phyloP scores from a whole-genome alignment of 1,284 basidiomycete species.

The Dichomitus squalens region DNA sequence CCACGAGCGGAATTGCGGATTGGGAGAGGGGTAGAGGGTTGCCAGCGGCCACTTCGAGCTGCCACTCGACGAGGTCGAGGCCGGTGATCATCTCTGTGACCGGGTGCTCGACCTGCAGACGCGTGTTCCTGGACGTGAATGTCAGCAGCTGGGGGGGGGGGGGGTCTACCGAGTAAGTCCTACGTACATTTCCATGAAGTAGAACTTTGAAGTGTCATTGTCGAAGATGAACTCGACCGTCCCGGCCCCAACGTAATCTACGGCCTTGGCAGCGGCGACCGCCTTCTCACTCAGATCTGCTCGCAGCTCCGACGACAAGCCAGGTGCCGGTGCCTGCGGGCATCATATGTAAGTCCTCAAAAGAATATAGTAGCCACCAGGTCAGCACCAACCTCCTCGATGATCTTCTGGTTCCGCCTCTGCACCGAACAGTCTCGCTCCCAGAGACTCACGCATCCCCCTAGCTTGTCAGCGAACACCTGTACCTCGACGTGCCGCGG shows the following conservation, averaged over 20 bases:
- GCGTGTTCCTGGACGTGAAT: conserved; percentile 71
- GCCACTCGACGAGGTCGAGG: conserved; percentile 93
- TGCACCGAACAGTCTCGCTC: conserved; percentile 96
- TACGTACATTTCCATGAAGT: conserved; percentile 91
- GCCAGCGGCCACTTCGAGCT: conserved; percentile 88
- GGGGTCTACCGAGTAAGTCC: not conserved
- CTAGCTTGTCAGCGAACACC: conserved; percentile 81
- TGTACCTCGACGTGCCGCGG: conserved; percentile 91
- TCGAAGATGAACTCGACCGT: conserved; percentile 96
- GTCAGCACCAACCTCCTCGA: conserved; percentile 68
- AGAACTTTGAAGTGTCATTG: conserved; percentile 83
- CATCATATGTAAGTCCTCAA: not conserved
- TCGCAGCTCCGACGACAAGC: conserved; percentile 74
- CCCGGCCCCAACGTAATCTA: conserved; percentile 88
- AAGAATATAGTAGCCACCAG: not conserved
- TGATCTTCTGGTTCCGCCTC: conserved; percentile 93
- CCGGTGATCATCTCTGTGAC: conserved; percentile 96
- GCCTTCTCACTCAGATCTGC: conserved; percentile 86
- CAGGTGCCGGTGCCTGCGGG: conserved; percentile 84
- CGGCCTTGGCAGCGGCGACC: conserved; percentile 88
- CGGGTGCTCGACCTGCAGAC: conserved; percentile 93
- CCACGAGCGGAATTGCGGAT: conserved; percentile 78
- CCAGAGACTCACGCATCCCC: conserved; percentile 86
- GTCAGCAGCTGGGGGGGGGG: not conserved
- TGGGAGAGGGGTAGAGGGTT: conserved; percentile 83